Evolutionary conservation across 2,329 filamentous ascomycete genomes (phyloP).

Genomic region (Dactylonectria estremocensis): DNA sequence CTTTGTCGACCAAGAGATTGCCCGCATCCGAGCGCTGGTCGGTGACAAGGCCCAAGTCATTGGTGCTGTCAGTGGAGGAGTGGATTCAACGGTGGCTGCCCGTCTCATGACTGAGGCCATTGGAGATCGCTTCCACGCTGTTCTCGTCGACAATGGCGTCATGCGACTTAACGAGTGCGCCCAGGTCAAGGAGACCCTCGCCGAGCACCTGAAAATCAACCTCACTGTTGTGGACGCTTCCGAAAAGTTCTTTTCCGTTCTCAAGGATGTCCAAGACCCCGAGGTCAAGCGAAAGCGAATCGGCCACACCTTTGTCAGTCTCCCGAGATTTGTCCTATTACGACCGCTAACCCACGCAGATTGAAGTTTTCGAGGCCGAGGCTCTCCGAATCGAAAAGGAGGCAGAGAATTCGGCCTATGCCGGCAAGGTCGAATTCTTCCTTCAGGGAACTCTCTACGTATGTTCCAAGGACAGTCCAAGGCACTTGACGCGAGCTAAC

Average conservation of each 20-base stretch:
- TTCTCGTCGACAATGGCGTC: constrained; percentile 91
- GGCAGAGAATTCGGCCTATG: constrained; percentile 75
- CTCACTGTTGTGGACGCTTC: constrained; percentile 87
- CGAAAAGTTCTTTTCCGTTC: constrained; percentile 81
- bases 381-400: constrained; percentile 78
- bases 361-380: constrained; percentile 80
- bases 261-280: constrained; percentile 83
- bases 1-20: constrained; percentile 87
- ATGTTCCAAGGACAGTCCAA: no score
- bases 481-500: neutral
- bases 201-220: constrained; percentile 87
- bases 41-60: constrained; percentile 76
- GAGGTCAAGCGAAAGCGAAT: constrained; percentile 95
- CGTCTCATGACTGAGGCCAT: constrained; percentile 91
- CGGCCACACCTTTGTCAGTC: constrained; percentile 67
- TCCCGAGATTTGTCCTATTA: no score
- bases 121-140: constrained; percentile 83
- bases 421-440: constrained; percentile 81
- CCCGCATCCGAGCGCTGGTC: constrained; percentile 70
- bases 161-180: constrained; percentile 89
- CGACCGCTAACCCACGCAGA: neutral
- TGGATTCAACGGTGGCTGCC: constrained; percentile 79
- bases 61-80: constrained; percentile 44
- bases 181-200: constrained; percentile 84
- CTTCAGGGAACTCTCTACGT: constrained; percentile 2